Evolutionary conservation across 2,329 filamentous ascomycete genomes (phyloP), one percentile per base, ranked within the genome.

Genomic region (Botrytis galanthina): DNA sequence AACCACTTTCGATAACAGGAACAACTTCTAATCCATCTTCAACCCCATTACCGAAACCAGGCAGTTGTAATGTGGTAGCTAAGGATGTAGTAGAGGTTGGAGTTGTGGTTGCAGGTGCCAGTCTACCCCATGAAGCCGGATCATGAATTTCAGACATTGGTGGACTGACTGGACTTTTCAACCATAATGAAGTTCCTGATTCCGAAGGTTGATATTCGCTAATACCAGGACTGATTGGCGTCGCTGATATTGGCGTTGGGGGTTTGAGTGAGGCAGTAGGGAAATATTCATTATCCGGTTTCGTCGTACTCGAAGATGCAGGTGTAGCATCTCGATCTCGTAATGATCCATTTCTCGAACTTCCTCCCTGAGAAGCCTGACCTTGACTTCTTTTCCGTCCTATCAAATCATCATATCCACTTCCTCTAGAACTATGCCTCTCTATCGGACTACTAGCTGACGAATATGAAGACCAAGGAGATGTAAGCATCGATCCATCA

Each of bases 11-110:
- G 22, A 60, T 46, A 32, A 60, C 29, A 12, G 54, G 54, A 44
- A 76, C 77, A 39, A 78, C 76, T 64, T 80, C 77, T 22, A 80
- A 61, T 14, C 79, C 79, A 18, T 76, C 71, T 62, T 78, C 76
- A 26, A 80, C 74, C 3, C 77, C 78, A 26, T 57, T 60, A 35
- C 75, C 75, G 72, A 76, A 80, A 12, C 74, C 75, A 54, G 78
- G 76, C 7, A 76, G 72, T 57, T 74, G 71, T 9, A 78, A 61
- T 16, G 77, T 78, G 2, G 78, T 72, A 26, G 78, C 75, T 29
- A 77, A 26, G 37, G 66, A 57, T 32, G 51, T 22, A 44, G 48
- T 57, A 10, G 51, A 32, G 5, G 51, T 42, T 32, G 66, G 35
- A 32, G 48, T 42, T 22, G 63, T 39, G 18, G 62, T 46, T 26